Evolutionary conservation across 345 rosid species (phyloP).

Genomic region (Rubroshorea leprosula): DNA sequence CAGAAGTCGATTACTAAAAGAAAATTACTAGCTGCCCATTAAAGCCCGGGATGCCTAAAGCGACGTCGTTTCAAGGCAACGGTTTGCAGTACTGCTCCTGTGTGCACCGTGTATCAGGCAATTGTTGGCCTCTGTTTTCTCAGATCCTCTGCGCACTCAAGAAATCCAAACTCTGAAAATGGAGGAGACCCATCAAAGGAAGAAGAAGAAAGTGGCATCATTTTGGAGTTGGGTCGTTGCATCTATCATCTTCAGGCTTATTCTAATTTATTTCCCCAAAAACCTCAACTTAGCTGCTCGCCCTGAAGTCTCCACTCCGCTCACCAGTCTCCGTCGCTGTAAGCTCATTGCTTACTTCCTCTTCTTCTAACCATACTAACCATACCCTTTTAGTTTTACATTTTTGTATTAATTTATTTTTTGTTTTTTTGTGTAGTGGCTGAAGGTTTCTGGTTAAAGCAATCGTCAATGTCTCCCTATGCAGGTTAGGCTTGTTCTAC

Average conservation of each 20-base stretch:
- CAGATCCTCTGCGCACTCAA: background rate
- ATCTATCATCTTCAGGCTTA: constrained; percentile 11
- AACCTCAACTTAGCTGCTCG: constrained; percentile 52
- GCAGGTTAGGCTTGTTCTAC: constrained; percentile 34
- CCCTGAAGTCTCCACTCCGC: constrained; percentile 93
- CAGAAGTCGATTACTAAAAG: no score
- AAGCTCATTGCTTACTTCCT: no score
- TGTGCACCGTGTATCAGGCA: no score
- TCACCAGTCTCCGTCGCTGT: constrained; percentile 95
- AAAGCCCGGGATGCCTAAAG: no score
- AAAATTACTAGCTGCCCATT: no score
- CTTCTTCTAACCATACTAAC: constrained; percentile 8
- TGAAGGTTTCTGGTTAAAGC: constrained; percentile 98
- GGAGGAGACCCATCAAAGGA: background rate
- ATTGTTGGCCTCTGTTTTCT: background rate
- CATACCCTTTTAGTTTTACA: background rate
- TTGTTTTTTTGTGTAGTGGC: constrained; percentile 53
- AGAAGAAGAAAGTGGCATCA: constrained; percentile 3
- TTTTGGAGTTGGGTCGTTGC: constrained; percentile 14
- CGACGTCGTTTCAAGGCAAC: no score
- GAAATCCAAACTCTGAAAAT: background rate
- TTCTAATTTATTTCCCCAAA: constrained; percentile 12
- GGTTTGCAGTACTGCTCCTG: no score
- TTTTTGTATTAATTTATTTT: background rate
- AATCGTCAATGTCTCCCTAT: constrained; percentile 80